Evolutionary conservation across 2,329 filamentous ascomycete genomes (phyloP), one percentile per base, ranked within the genome.

Genomic region (Diaporthe amygdali): DNA sequence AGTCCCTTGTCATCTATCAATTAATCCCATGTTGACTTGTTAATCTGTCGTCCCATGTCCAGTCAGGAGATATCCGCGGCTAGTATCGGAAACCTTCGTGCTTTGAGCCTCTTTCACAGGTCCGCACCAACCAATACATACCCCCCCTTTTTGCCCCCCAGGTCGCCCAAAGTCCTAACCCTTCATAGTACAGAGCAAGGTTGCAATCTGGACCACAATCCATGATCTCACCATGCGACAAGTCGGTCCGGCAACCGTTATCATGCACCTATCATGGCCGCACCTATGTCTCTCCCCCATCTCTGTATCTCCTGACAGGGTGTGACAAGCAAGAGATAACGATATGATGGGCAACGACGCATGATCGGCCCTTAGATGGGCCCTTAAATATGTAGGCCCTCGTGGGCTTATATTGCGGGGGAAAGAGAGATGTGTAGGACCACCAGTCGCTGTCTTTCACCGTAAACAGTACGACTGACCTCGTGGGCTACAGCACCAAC

Each of bases 291-390:
- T 12, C 30, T 2, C 32, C 54, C 56, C 59, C 39, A 52, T 27
- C 20, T 37, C 27, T 27, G 34, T 64, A 55, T 55, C 56, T 37
- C 20, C 41, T 32, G 55, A 54, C 54, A 54, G 15, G 34, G 68
- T 30, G 15, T 51, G 59, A n/a, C 59, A 51, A 59, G 8, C 59
- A 51, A 59, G 8, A 47, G 59, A 70, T 66, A 66, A 64, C 37
- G 30, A 8, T 49, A 49, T 47, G 30, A 64, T 64, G 59, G n/a
- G 22, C 46, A 34, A 27, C 30, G 10, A 27, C 22, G 30, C 9
- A 15, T 17, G n/a, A 9, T 2, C 12, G 37, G 59, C 12, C n/a
- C n/a, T 7, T 12, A 49, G n/a, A 37, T 20, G 59, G 41, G 8
- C 14, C 14, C 14, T 47, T 7, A 5, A 20, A 20, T 64, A 64